Conservation (phyloP, 2,329 filamentous ascomycete species). For the Alternaria solani region DNA sequence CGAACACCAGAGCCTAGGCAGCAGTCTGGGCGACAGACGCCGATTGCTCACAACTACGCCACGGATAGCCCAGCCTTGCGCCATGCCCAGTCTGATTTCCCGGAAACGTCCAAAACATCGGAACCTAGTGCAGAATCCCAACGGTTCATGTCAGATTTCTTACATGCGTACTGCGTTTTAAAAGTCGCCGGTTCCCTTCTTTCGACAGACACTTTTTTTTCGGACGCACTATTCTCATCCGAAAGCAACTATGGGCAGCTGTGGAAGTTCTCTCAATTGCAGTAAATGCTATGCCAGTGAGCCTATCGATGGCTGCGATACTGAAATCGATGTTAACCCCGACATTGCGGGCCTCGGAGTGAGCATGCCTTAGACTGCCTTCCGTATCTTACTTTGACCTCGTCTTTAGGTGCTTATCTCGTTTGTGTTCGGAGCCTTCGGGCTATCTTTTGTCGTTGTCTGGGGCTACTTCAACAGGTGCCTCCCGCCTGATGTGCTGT, state of each 20-base stretch:
- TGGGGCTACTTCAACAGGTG: not conserved
- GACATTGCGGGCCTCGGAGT: not conserved
- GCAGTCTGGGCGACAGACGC: too few species aligned
- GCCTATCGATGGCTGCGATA: not conserved
- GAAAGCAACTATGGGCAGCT: conserved; percentile 11
- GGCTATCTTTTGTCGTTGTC: not conserved
- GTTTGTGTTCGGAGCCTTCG: not conserved
- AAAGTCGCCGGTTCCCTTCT: too few species aligned
- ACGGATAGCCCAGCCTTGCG: too few species aligned
- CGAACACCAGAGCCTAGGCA: too few species aligned
- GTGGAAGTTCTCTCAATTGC: conserved; percentile 13
- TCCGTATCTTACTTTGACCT: not conserved
- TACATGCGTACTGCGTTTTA: too few species aligned
- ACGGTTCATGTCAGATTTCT: too few species aligned
- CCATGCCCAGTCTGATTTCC: too few species aligned
- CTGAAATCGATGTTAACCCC: not conserved
- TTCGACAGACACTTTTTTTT: too few species aligned
- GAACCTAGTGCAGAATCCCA: too few species aligned
- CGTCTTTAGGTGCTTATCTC: not conserved
- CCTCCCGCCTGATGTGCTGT: not conserved
- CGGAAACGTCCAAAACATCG: too few species aligned
- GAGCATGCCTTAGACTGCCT: not conserved
- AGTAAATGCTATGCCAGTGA: conserved; percentile 7
- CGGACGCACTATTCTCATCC: too few species aligned
- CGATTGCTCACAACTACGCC: too few species aligned